Evolutionary conservation across 352 stramenopile genomes (phyloP).

Genomic region (Globisporangium sylvaticum): DNA sequence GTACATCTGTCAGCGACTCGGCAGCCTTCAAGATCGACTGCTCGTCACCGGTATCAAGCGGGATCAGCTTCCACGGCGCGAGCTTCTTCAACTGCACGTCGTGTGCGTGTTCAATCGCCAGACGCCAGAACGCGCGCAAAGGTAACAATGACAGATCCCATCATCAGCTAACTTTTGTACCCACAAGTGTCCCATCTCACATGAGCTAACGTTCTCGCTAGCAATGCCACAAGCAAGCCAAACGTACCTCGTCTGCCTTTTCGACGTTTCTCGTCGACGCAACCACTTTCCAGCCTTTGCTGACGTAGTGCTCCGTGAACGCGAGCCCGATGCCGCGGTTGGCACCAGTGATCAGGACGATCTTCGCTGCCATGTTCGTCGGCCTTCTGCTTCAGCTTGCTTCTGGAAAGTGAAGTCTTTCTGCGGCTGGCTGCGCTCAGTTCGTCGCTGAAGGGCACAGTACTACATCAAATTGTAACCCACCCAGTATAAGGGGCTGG

Average conservation of each 20-base stretch:
- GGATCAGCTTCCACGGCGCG: conserved; percentile 40
- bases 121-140: background rate
- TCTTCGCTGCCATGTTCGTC: conserved; percentile 17
- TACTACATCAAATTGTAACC: too few relatives aligned
- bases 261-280: conserved; percentile 20
- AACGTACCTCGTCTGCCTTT: conserved; percentile 13
- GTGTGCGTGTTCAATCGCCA: background rate
- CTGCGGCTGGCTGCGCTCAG: background rate
- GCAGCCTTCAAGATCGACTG: conserved; percentile 40
- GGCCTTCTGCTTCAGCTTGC: background rate
- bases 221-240: background rate
- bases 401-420: background rate
- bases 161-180: background rate
- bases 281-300: conserved; percentile 29
- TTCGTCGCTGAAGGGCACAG: too few relatives aligned
- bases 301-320: conserved; percentile 28
- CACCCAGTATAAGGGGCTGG: too few relatives aligned
- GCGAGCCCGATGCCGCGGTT: conserved; percentile 34
- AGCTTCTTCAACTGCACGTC: conserved; percentile 27
- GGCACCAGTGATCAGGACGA: conserved; percentile 33
- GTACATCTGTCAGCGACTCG: conserved; percentile 30
- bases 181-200: background rate
- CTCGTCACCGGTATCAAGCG: conserved; percentile 52
- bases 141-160: background rate
- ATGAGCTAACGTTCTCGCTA: conserved; percentile 1